phyloP scores from a whole-genome alignment of 2,329 filamentous ascomycete species.

The Pestalotiopsis sp. region DNA sequence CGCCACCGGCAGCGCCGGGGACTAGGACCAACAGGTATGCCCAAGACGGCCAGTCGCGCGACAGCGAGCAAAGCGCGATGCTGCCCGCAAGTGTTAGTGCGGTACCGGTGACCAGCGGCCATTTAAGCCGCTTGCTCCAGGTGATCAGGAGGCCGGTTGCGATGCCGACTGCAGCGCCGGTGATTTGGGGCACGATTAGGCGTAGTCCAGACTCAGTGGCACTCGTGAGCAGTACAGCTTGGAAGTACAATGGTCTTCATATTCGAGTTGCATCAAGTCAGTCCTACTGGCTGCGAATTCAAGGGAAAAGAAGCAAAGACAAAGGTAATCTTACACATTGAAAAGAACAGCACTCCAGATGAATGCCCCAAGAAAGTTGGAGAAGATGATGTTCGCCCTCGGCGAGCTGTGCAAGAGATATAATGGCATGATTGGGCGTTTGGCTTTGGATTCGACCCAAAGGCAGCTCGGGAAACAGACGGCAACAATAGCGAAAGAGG shows the following conservation, averaged over 20 bases:
- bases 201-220: constrained; percentile 76
- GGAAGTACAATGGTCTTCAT: constrained; percentile 72
- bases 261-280: background rate
- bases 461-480: constrained; percentile 54
- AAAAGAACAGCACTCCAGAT: constrained; percentile 60
- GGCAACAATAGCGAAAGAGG: constrained; percentile 51
- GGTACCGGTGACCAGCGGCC: constrained; percentile 56
- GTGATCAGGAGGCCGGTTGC: constrained; percentile 65
- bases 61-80: constrained; percentile 50
- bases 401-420: constrained; percentile 52
- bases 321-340: constrained; percentile 49
- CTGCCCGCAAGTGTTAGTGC: constrained; percentile 52
- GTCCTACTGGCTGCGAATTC: background rate
- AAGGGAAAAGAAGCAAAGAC: background rate
- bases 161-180: constrained; percentile 56
- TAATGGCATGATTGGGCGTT: constrained; percentile 63
- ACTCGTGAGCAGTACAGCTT: constrained; percentile 70
- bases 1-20: constrained; percentile 59
- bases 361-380: constrained; percentile 55
- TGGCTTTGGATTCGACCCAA: constrained; percentile 51
- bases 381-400: constrained; percentile 58
- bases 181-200: constrained; percentile 65
- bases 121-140: constrained; percentile 61
- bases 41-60: constrained; percentile 49
- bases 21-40: constrained; percentile 60